Base-by-base conservation (phyloP, 2,329 filamentous ascomycete species). In the Pseudogymnoascus sp. region DNA sequence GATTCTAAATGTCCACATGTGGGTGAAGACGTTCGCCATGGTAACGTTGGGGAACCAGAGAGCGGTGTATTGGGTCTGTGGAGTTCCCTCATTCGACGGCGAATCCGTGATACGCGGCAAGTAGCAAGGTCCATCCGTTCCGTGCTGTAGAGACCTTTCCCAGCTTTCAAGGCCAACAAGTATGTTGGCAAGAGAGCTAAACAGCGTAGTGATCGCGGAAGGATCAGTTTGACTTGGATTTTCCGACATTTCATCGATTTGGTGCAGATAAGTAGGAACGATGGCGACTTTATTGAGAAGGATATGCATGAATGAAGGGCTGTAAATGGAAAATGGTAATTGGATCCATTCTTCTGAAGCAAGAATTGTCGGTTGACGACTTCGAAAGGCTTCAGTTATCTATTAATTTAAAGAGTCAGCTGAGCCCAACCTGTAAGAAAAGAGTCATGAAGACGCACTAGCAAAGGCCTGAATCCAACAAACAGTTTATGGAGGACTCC, bases 401-500 rank as follows among this genome's bases (percentile, higher is more conserved):
- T 44, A 44, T 23, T 14, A 44, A 18, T 14, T 11, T 23, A 14
- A 12, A 44, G 10, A 12, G 40, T 44, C 18, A 44, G 40, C 40
- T 10, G 11, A 7, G 18, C 18, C 18, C 4, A 44, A 44, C 11
- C n/a, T n/a, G n/a, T n/a, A n/a, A n/a, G 18, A 44, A 44, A 44
- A 18, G 16, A 23, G 40, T 5, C 25, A 14, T 12, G 35, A 10
- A 31, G 59, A 33, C 74, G 40, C 67, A 77, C 76, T 31, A 78
- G 66, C 5, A 75, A 65, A 5, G 77, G 75, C n/a, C 77, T 67
- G 59, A 75, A 75, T 0, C 76, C 77, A 1, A 75, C 67, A 60
- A 78, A 78, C 0, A 78, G 67, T 35, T 69, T 70, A 50, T 78
- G 76, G 0, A 74, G 66, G n/a, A 71, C 63, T 1, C 74, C 76